Evolutionary conservation across 306 rosid genomes (phyloP).

Genomic region (Cucumis melo): DNA sequence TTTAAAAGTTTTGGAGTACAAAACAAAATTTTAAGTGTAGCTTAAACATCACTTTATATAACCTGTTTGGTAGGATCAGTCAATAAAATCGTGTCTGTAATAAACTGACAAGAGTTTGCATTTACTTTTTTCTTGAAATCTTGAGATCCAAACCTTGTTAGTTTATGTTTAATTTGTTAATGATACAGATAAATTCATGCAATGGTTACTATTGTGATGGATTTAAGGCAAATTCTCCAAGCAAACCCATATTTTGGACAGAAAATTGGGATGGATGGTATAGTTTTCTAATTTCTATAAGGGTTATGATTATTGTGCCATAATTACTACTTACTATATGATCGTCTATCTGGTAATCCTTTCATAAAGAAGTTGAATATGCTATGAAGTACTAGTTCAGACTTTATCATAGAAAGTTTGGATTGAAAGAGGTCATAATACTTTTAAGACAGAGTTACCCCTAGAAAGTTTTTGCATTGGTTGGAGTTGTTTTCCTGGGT

Average conservation of each 20-base stretch:
- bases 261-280: conserved; percentile 99
- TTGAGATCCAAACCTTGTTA: neutral
- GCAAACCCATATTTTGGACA: conserved; percentile 73
- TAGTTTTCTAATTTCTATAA: conserved; percentile 4
- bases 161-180: conserved; percentile 4
- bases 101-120: neutral
- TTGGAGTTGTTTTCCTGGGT: neutral
- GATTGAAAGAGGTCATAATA: neutral
- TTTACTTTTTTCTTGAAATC: neutral
- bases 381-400: neutral
- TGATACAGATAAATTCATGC: conserved; percentile 74
- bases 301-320: neutral
- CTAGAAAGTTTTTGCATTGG: neutral
- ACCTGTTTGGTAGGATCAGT: neutral
- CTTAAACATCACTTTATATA: neutral
- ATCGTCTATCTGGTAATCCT: neutral
- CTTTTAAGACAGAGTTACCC: neutral
- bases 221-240: conserved; percentile 59
- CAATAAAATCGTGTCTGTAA: neutral
- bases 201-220: conserved; percentile 95
- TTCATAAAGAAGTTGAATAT: neutral
- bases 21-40: neutral
- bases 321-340: neutral
- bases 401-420: neutral
- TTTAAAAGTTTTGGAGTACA: neutral